Evolutionary conservation across 345 rosid species (phyloP), one percentile per base, ranked within the genome.

Genomic region (Noccaea caerulescens): DNA sequence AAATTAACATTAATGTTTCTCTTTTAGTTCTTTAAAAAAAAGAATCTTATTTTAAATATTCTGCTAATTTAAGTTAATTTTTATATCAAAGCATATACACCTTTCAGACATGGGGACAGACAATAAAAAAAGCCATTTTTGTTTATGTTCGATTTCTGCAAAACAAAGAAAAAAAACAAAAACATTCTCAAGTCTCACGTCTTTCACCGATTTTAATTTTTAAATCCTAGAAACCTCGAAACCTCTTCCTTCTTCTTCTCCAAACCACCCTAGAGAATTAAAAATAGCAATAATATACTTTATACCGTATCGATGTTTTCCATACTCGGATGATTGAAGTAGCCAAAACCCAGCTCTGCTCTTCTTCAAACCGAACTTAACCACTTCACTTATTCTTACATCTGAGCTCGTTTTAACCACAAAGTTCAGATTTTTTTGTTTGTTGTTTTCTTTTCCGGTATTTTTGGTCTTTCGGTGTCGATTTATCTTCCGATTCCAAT

Each of bases 71-170:
- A 36, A 41, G 30, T 27, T 27, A 27, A 2, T 27, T 27, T 27
- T 27, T 27, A 27, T 27, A 27, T 61, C 63, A 53, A 61, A 62
- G 55, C 54, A 61, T 3, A 58, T 49, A 59, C 58, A 53, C 70
- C 75, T 68, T 75, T 69, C 75, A 69, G 71, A 63, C 71, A 53
- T 6, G 58, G 67, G 62, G 66, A 75, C 73, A 69, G 75, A 56
- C 79, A 69, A 63, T 47, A 39, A 20, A 69, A 69, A 58, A 68
- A 76, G 49, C 66, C 39, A 25, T 69, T 69, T 69, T 30, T 14
- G 67, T 41, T 69, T 55, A 41, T 76, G 75, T 56, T 69, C 75
- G 54, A 47, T 69, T 64, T 69, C 53, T 47, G 36, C 16, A 37
- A 16, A 25, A 25, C 2, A 12, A 33, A 41, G 3, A 9, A 5